A percentile compares a stretch with the other conserved stretches of the same genome.
phyloP scores from a whole-genome alignment of 169 alveolate species.

The Cryptosporidium xiaoi region DNA sequence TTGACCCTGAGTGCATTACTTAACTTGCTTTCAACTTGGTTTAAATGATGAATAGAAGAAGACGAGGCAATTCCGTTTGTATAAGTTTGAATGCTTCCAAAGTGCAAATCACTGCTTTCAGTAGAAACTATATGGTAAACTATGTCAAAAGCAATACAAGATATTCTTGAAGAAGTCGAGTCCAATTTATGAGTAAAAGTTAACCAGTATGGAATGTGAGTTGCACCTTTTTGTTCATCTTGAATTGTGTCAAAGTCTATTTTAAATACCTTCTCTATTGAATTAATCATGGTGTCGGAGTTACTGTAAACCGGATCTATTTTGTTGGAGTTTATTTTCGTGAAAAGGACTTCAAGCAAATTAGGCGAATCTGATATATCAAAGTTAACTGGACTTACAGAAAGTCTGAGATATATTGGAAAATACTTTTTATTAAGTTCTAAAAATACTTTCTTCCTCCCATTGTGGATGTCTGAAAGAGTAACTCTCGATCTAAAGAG shows the following conservation, averaged over 20 bases:
- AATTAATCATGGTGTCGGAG: conserved; percentile 16
- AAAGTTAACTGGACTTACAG: conserved; percentile 67
- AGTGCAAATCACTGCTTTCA: conserved; percentile 8
- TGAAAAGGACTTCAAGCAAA: conserved; percentile 50
- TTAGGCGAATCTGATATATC: conserved; percentile 67
- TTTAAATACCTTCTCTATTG: conserved; percentile 49
- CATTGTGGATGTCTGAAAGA: conserved; percentile 77
- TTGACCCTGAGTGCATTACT: conserved; percentile 32
- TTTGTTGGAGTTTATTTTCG: conserved; percentile 34
- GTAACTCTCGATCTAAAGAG: conserved; percentile 77
- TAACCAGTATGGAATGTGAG: conserved; percentile 50
- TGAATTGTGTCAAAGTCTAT: conserved; percentile 26
- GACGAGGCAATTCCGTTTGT: no score
- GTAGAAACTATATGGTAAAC: conserved; percentile 47
- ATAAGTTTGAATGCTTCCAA: conserved; percentile 3
- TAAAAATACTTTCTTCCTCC: conserved; percentile 65
- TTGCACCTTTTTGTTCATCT: conserved; percentile 22
- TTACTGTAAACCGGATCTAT: conserved; percentile 21
- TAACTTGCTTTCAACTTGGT: not conserved
- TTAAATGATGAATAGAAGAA: no score
- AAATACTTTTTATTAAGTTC: conserved; percentile 24
- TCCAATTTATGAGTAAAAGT: conserved; percentile 50
- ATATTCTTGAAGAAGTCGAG: conserved; percentile 9
- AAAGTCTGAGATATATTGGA: conserved; percentile 57
- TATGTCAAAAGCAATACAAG: conserved; percentile 75